Evolutionary conservation across 768 basidiomycete species (phyloP), one percentile per base, ranked within the genome.

Genomic region (Serendipita vermifera): DNA sequence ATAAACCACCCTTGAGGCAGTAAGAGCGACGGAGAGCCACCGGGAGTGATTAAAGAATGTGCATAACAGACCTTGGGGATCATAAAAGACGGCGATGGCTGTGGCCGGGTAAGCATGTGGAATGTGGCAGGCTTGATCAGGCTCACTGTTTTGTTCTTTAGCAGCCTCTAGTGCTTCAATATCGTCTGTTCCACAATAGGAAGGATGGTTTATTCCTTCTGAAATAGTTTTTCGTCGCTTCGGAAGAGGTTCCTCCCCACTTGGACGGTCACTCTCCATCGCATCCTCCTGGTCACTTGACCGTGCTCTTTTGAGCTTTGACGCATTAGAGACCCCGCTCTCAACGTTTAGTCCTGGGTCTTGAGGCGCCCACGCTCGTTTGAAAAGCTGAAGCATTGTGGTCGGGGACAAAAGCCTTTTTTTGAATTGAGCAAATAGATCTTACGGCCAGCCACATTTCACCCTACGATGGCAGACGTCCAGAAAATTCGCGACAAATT

Each of bases 401-500:
- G 46, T 29, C 29, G 46, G 46, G 7, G n/a, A 5, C 46, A 51
- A 51, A n/a, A n/a, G n/a, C n/a, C n/a, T n/a, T n/a, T n/a, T n/a
- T n/a, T n/a, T n/a, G n/a, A n/a, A n/a, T n/a, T n/a, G n/a, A n/a
- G n/a, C n/a, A n/a, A n/a, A n/a, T n/a, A n/a, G n/a, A n/a, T n/a
- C n/a, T 31, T 51, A 13, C 27, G 17, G 24, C 22, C n/a, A 27
- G 46, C 46, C 46, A 51, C 46, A 17, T 26, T 41, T 41, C 39
- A 41, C 39, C 39, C 24, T 9, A 51, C 17, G 17, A 88, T 87
- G 83, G 77, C 84, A 58, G 88, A 93, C 73, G 74, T 89, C 22
- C 81, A 81, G 38, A 76, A 78, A 63, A 72, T 96, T 59, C 78
- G 73, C 58, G 76, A 73, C 43, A 73, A 81, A 55, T 70, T 91